A percentile compares a stretch with the other conserved stretches of the same genome.
Conservation (phyloP, 2,329 filamentous ascomycete genomes). For the Incumbomyces lentus region DNA sequence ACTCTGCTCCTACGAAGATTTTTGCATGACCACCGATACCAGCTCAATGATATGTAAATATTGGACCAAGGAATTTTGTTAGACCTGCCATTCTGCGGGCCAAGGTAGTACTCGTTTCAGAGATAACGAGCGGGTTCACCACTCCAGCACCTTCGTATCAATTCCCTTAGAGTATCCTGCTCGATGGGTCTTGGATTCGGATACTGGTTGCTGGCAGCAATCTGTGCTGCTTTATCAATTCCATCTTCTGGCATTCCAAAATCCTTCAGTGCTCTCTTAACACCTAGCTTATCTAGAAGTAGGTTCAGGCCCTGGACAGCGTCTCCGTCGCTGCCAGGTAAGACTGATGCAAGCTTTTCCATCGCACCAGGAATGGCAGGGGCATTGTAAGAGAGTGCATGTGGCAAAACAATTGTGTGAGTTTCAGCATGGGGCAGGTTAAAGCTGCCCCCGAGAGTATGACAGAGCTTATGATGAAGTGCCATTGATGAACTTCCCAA, state of each 20-base stretch:
- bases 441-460: constrained; percentile 54
- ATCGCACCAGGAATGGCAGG: constrained; percentile 44
- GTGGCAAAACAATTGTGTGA: constrained; percentile 53
- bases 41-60: too few relatives aligned
- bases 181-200: constrained; percentile 49
- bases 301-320: constrained; percentile 48
- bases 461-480: constrained; percentile 59
- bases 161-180: constrained; percentile 41
- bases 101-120: too few relatives aligned
- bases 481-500: constrained; percentile 52
- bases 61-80: too few relatives aligned
- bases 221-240: constrained; percentile 50
- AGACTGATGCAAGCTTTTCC: constrained; percentile 40
- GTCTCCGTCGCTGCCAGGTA: constrained; percentile 50
- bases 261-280: constrained; percentile 43
- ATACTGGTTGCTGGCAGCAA: constrained; percentile 49
- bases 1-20: too few relatives aligned
- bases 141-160: constrained; percentile 51
- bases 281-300: constrained; percentile 43
- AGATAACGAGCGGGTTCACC: constrained; percentile 33
- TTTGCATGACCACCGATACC: too few relatives aligned
- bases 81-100: too few relatives aligned
- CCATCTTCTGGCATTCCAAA: constrained; percentile 52
- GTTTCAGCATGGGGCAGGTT: constrained; percentile 56
- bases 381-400: constrained; percentile 54